Evolutionary conservation across 2,329 filamentous ascomycete genomes (phyloP), one percentile per base, ranked within the genome.

Genomic region (Exophiala oligosperma): DNA sequence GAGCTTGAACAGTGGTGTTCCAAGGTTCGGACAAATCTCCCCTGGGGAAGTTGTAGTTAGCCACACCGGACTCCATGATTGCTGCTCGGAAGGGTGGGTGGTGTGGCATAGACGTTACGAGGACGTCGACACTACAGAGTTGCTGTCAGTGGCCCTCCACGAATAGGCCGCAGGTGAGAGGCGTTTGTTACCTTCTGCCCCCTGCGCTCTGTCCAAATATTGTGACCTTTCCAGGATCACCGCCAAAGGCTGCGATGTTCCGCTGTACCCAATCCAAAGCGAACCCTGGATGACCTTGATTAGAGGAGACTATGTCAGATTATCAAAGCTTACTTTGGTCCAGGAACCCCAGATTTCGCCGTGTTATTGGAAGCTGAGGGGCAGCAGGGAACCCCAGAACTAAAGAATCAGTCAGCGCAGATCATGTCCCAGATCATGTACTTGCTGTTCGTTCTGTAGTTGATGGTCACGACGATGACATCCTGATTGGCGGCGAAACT

Each of bases 351-450:
- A 70, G 64, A 53, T 74, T 74, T 9, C 68, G 67, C 0, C 64
- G 64, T 8, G 48, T 49, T 5, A 60, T 8, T 17, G 71, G 70
- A 5, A 76, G 56, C 64, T 74, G 64, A 59, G 73, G 57, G 56
- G 72, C 56, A 59, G 62, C 63, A 62, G 70, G 69, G 64, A 78
- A 77, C 12, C 75, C 75, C 60, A 77, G 77, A 8, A 72, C 71
- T 37, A 14, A 37, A 8, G 14, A 37, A 14, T 17, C 52, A 17
- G 24, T 17, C n/a, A 17, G n/a, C 17, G 43, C 43, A 11, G 17
- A 11, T 11, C n/a, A 11, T 47, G 17, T 23, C 7, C 14, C 14
- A 7, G 7, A 7, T 8, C 35, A 7, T 7, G 8, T 8, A 37
- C 35, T 37, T 37, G 14, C 35, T 14, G 14, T 37, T 37, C 21